Evolutionary conservation across 2,329 filamentous ascomycete species (phyloP).

Genomic region (Neoscytalidium dimidiatum): DNA sequence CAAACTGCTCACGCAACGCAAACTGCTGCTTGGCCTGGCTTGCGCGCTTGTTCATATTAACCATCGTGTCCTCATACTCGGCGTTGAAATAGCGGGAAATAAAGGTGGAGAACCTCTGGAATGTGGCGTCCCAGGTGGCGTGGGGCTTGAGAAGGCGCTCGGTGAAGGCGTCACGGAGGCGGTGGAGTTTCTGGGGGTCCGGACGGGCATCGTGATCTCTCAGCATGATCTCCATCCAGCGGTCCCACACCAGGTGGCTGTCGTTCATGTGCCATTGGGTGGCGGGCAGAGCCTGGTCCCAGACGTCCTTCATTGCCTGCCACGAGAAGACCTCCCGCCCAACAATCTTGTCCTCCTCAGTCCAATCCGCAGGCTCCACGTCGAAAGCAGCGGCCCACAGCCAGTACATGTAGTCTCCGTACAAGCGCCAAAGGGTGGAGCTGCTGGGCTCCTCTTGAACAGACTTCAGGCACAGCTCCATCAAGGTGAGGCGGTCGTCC

Average conservation of each 20-base stretch:
- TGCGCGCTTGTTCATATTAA: constrained; percentile 64
- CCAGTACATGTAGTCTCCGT: constrained; percentile 76
- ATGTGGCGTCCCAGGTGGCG: constrained; percentile 72
- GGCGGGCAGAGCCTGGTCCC: constrained; percentile 70
- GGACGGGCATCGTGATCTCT: constrained; percentile 63
- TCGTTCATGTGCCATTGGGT: constrained; percentile 75
- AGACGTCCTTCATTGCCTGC: constrained; percentile 66
- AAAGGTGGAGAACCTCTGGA: constrained; percentile 73
- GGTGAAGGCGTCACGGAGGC: constrained; percentile 69
- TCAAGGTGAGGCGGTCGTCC: constrained; percentile 67
- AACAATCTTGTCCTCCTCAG: constrained; percentile 68
- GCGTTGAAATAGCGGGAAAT: constrained; percentile 69
- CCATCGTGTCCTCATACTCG: constrained; percentile 76
- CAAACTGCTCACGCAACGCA: constrained; percentile 65
- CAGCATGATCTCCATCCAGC: constrained; percentile 72
- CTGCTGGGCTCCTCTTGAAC: constrained; percentile 72
- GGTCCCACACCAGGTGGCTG: constrained; percentile 78
- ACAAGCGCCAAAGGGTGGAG: constrained; percentile 72
- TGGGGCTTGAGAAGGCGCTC: constrained; percentile 74
- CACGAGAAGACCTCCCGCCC: constrained; percentile 73
- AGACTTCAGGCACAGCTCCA: constrained; percentile 73
- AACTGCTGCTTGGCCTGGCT: constrained; percentile 66
- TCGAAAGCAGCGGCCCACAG: constrained; percentile 67
- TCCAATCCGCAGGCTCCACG: constrained; percentile 50
- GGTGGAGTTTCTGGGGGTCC: constrained; percentile 59